Evolutionary conservation across 495 filamentous ascomycete genomes (phyloP).

Genomic region (Neurospora sp.): DNA sequence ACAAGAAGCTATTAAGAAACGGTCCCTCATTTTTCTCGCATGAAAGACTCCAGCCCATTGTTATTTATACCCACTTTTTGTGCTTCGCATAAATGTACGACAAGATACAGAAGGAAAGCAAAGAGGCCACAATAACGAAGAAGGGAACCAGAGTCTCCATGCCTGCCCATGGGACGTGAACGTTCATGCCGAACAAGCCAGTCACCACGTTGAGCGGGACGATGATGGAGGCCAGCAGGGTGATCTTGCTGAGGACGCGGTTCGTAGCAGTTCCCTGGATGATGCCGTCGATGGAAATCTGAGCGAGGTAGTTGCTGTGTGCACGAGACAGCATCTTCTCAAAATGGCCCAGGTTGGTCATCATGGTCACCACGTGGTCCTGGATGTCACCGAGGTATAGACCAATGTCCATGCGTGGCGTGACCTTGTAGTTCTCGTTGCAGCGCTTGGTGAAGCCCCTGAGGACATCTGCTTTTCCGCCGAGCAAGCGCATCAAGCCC

Average conservation of each 20-base stretch:
- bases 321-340: conserved; percentile 94
- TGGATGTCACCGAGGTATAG: conserved; percentile 95
- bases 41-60: not conserved
- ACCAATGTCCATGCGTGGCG: conserved; percentile 89
- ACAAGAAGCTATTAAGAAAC: not conserved
- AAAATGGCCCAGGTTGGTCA: conserved; percentile 87
- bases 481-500: conserved; percentile 81
- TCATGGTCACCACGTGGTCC: conserved; percentile 98
- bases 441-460: conserved; percentile 95
- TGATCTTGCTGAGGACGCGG: conserved; percentile 83
- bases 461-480: conserved; percentile 95
- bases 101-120: conserved; percentile 48
- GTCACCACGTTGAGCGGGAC: conserved; percentile 95
- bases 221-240: conserved; percentile 86
- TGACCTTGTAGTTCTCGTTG: conserved; percentile 91
- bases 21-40: not conserved
- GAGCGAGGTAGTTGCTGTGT: conserved; percentile 94
- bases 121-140: conserved; percentile 65
- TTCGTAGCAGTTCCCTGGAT: conserved; percentile 72
- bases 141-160: conserved; percentile 54
- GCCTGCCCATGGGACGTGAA: conserved; percentile 61
- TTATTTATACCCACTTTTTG: conserved; percentile 16
- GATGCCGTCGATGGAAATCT: conserved; percentile 84
- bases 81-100: conserved; percentile 29
- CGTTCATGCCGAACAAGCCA: conserved; percentile 97